Evolutionary conservation across 179 eudicot genomes (phyloP).

Genomic region (Kewa caespitosa): DNA sequence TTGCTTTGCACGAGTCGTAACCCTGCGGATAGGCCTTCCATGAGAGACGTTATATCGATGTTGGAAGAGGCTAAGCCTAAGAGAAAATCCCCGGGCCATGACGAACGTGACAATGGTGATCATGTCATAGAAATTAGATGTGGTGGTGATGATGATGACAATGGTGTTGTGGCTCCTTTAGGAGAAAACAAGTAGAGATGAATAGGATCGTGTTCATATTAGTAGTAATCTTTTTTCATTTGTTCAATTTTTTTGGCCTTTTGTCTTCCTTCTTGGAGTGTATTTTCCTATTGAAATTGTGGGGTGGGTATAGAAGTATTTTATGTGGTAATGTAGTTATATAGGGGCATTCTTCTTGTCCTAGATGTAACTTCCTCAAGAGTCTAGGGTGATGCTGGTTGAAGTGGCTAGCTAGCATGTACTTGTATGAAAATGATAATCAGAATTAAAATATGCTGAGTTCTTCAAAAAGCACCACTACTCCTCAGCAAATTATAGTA

Average conservation of each 20-base stretch:
- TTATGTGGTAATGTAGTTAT: slow-evolving; percentile 31
- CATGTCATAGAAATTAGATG: slow-evolving; percentile 35
- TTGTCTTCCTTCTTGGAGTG: slow-evolving; percentile 14
- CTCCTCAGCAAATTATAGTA: no score
- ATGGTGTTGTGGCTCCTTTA: slow-evolving; percentile 12
- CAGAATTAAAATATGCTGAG: no score
- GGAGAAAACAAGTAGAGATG: slow-evolving; percentile 32
- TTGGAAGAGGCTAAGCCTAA: slow-evolving; percentile 90
- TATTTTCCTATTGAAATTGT: slow-evolving; percentile 33
- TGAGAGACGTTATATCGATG: slow-evolving; percentile 98
- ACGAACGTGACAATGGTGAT: slow-evolving; percentile 25
- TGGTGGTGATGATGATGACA: slow-evolving; percentile 27
- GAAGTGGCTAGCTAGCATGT: not conserved
- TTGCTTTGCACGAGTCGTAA: slow-evolving; percentile 75
- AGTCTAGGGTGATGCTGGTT: not conserved
- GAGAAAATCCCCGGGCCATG: slow-evolving; percentile 53
- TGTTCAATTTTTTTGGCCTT: not conserved
- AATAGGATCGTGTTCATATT: slow-evolving; percentile 32
- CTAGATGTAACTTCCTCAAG: slow-evolving; percentile 5
- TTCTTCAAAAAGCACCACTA: no score
- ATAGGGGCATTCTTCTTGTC: slow-evolving; percentile 12
- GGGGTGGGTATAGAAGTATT: slow-evolving; percentile 64
- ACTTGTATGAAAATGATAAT: slow-evolving; percentile 2
- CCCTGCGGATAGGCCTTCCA: slow-evolving; percentile 88
- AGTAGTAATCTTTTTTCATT: slow-evolving; percentile 7